Conservation (phyloP, 177 flowering plant genomes). For the Vitis hybrid region DNA sequence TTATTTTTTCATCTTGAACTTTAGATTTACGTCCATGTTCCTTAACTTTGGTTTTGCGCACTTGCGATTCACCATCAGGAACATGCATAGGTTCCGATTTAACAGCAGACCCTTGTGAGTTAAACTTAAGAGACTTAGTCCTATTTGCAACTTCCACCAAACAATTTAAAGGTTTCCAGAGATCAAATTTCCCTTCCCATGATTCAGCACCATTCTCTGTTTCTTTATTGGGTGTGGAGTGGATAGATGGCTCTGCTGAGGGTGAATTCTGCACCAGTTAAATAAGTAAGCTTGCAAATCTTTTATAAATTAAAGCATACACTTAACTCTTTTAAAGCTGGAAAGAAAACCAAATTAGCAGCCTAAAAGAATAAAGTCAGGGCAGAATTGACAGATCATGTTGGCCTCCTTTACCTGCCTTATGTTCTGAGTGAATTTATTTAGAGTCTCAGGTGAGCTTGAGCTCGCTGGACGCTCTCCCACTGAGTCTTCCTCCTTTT, state of each 20-base stretch:
- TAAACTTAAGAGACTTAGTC: conserved; percentile 9
- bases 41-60: background rate
- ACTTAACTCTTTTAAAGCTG: conserved; percentile 47
- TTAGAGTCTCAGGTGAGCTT: conserved; percentile 52
- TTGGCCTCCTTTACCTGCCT: conserved; percentile 47
- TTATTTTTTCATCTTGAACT: conserved; percentile 11
- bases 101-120: background rate
- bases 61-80: conserved; percentile 3
- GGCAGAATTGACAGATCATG: conserved; percentile 17
- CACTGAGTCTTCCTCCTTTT: conserved; percentile 36
- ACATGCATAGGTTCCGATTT: conserved; percentile 1
- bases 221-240: conserved; percentile 4
- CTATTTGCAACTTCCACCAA: conserved; percentile 22
- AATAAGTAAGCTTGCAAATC: background rate
- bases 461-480: conserved; percentile 26
- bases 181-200: conserved; percentile 12
- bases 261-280: conserved; percentile 21
- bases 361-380: background rate
- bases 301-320: conserved; percentile 33
- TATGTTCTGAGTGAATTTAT: conserved; percentile 36
- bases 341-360: conserved; percentile 54
- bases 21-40: conserved; percentile 9
- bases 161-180: conserved; percentile 19
- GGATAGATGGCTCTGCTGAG: conserved; percentile 14
- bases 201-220: conserved; percentile 2